These are phyloP conservation scores for Asparagopsis taxiformis DNA, from an alignment of 31 red algal genomes.

Conservation along the genomic window DNA sequence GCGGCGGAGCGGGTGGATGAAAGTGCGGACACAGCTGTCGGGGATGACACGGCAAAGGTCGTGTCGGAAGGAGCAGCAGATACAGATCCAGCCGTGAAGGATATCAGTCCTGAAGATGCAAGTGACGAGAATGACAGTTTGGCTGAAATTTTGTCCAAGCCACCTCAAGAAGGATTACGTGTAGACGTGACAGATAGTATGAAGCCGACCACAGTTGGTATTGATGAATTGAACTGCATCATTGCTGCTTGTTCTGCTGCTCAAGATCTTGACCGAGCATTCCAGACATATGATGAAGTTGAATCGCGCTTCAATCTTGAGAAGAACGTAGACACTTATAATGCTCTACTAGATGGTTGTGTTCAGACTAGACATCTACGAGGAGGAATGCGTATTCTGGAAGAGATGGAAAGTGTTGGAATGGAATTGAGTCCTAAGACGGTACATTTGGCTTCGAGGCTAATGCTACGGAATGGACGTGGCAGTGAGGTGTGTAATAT, in stretches of 20 bases:
- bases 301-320: constrained; percentile 36
- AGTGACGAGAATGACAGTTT: neutral
- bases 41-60: neutral
- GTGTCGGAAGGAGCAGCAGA: neutral
- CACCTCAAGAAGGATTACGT: neutral
- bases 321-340: constrained; percentile 64
- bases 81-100: neutral
- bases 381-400: constrained; percentile 44
- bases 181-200: neutral
- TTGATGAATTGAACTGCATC: constrained; percentile 67
- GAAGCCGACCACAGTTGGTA: constrained; percentile 26
- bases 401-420: constrained; percentile 51
- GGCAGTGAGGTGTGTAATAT: neutral
- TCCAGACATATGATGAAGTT: constrained; percentile 72
- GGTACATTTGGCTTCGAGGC: constrained; percentile 32
- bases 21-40: neutral
- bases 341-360: constrained; percentile 62
- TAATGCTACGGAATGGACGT: constrained; percentile 33
- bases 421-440: constrained; percentile 20
- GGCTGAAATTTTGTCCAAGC: constrained; percentile 5
- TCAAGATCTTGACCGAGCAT: constrained; percentile 58
- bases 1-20: neutral
- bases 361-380: constrained; percentile 38
- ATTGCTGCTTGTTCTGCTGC: constrained; percentile 58
- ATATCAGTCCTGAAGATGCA: neutral